Conservation (phyloP, 1,284 basidiomycete genomes). For the Malassezia pachydermatis region DNA sequence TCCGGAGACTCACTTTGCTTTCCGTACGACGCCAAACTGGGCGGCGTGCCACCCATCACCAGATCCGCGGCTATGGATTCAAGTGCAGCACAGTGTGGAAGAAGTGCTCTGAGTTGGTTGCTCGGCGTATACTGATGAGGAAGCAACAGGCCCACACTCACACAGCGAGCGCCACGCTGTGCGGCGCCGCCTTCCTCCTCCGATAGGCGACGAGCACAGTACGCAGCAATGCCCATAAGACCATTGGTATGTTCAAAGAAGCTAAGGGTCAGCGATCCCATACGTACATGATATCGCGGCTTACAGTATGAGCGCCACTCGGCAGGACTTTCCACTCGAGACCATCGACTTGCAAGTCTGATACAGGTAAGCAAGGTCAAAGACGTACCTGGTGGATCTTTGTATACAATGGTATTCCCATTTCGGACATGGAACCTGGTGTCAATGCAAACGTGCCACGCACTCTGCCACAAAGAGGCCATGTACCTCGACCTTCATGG, state of each 20-base stretch:
- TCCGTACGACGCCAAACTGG: background rate
- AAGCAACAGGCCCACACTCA: slow-evolving; percentile 12
- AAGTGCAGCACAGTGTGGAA: slow-evolving; percentile 8
- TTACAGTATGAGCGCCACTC: slow-evolving; percentile 13
- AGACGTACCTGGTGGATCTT: slow-evolving; percentile 10
- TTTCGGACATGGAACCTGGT: slow-evolving; percentile 10
- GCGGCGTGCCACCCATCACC: background rate
- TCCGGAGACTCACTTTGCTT: background rate
- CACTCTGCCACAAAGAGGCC: slow-evolving; percentile 18
- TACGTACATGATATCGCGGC: slow-evolving; percentile 11
- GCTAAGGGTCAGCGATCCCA: background rate
- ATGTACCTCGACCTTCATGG: background rate
- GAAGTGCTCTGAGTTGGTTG: background rate
- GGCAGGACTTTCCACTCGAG: slow-evolving; percentile 18
- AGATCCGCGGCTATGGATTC: slow-evolving; percentile 3
- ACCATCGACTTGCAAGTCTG: slow-evolving; percentile 1
- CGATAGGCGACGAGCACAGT: background rate
- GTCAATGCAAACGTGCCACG: background rate
- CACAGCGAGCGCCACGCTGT: slow-evolving; percentile 6
- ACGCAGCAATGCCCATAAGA: slow-evolving; percentile 9
- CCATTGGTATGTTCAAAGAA: slow-evolving; percentile 3
- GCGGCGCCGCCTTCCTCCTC: slow-evolving; percentile 1
- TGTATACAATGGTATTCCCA: slow-evolving; percentile 13
- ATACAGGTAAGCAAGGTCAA: no score
- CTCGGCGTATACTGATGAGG: background rate